Base-by-base conservation (phyloP, 768 basidiomycete genomes). In the Flagelloscypha sp. region DNA sequence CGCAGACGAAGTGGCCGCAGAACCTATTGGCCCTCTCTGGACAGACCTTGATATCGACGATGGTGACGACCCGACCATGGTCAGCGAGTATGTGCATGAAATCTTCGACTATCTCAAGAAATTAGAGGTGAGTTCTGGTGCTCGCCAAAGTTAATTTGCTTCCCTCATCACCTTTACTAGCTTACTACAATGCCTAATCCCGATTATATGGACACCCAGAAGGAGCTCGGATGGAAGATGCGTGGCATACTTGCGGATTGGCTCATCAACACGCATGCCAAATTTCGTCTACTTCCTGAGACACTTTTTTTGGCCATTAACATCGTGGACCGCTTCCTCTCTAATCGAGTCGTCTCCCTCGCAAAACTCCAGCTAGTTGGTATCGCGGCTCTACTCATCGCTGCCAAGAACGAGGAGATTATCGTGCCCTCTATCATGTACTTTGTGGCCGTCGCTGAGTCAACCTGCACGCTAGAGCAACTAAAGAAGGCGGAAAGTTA, bases 371-470 rank as follows among this genome's bases (percentile, higher is more conserved):
- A 95, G 56, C 78, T 95, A 24, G 88, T 95, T 38, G 93, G 93
- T 38, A 70, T 90, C 34, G 80, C 87, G 3, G 79, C 82, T 40
- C 74, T 97, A 47, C 85, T 94, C 60, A 66, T 95, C 46, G 76
- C 93, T 0, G 75, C 87, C 24, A 97, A 97, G 57, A 88, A 83
- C 43, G 93, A 97, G 57, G 92, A 95, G 56, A 89, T 89, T 27
- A 75, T 88, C 43, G 78, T 88, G 7, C 93, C 93, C 0, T 80
- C 84, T 16, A 80, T 89, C 18, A 61, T 63, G 19, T 85, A 92
- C 59, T 82, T 94, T 51, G 70, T 84, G 13, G 70, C 72, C 52
- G 79, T 88, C 48, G 74, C 85, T 24, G 87, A 93, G 40, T 74
- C 76, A 4, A 76, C 79, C 9, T 90, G 80, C 57, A 70, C 69